A percentile compares a stretch with the other conserved stretches of the same genome.
These are phyloP conservation scores for Schizosaccharomyces japonicus DNA, from an alignment of 805 yeast genomes.

Conservation along the genomic window DNA sequence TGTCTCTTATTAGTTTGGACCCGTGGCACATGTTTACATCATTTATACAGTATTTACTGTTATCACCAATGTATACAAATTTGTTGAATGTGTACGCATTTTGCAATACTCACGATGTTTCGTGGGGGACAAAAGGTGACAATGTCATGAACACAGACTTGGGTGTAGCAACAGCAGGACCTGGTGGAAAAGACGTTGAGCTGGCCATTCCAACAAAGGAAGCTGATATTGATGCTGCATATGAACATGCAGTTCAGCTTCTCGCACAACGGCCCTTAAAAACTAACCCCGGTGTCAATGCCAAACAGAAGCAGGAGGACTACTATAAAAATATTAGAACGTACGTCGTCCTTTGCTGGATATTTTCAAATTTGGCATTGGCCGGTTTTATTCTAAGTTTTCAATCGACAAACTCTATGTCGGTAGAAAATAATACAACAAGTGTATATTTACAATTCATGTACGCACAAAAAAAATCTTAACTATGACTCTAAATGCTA, in stretches of 20 bases:
- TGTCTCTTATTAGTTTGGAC: constrained; percentile 68
- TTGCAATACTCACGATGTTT: constrained; percentile 95
- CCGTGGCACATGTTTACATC: constrained; percentile 92
- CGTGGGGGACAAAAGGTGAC: constrained; percentile 98
- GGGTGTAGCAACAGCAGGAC: constrained; percentile 30
- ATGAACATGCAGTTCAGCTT: constrained; percentile 48
- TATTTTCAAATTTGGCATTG: constrained; percentile 54
- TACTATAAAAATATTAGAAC: constrained; percentile 89
- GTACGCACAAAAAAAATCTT: neutral
- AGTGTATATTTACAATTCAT: constrained; percentile 2
- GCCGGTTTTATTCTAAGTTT: constrained; percentile 76
- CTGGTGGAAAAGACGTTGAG: constrained; percentile 36
- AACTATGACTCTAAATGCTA: neutral
- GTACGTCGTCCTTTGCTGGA: constrained; percentile 86
- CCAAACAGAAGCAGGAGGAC: constrained; percentile 35
- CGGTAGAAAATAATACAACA: constrained; percentile 24
- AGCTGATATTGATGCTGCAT: constrained; percentile 58
- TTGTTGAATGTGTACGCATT: constrained; percentile 86
- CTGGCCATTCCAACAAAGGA: constrained; percentile 49
- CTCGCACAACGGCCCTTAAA: constrained; percentile 15
- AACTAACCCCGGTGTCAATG: constrained; percentile 23
- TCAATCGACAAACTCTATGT: constrained; percentile 34
- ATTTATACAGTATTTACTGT: constrained; percentile 50
- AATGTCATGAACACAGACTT: constrained; percentile 42
- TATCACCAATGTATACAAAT: constrained; percentile 80